Base-by-base conservation (phyloP, 257 asterid genomes). In the Mitragyna speciosa region DNA sequence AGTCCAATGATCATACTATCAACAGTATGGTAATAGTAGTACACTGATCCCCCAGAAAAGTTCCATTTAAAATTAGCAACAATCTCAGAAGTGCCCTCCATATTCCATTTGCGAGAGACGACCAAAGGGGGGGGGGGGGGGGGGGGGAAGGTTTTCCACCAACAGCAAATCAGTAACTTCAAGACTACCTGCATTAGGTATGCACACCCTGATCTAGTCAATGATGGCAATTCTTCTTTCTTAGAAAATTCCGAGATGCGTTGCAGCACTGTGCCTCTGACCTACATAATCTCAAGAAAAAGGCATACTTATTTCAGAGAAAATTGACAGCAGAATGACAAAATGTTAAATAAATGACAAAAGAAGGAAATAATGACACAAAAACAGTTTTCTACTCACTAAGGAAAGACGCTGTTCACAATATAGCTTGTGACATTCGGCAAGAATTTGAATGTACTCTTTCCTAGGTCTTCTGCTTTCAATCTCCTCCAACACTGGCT, bases 141-240 rank as follows among this genome's bases (percentile, higher is more conserved):
- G n/a, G n/a, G n/a, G n/a, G n/a, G n/a, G n/a, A n/a, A n/a, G n/a
- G 30, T 6, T 45, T 45, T 7, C 6, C 59, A 49, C 24, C 10
- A 54, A 33, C 28, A 24, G 36, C 49, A 76, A 73, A 54, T 73
- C 79, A 74, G 49, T 28, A 56, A 75, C 19, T 76, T 56, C 48
- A 79, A 89, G 85, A 75, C 65, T 84, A 96, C 99, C 97, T 96
- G 99, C 92, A 96, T 92, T 59, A 96, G 85, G 79, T 96, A 96
- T 79, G 99, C 97, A 90, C 97, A 96, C 72, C 99, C 98, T 84
- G 97, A 96, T 92, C 99, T 89, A 81, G 93, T 92, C 90, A 94
- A 87, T 75, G 98, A 94, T 6, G 97, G 90, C 86, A 96, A 82
- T 71, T 91, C 92, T 87, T 96, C 98, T 84, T 88, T 96, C 92